A percentile compares a stretch with the other conserved stretches of the same genome.
Conservation (phyloP, 2,329 filamentous ascomycete genomes). For the Alternaria solani region DNA sequence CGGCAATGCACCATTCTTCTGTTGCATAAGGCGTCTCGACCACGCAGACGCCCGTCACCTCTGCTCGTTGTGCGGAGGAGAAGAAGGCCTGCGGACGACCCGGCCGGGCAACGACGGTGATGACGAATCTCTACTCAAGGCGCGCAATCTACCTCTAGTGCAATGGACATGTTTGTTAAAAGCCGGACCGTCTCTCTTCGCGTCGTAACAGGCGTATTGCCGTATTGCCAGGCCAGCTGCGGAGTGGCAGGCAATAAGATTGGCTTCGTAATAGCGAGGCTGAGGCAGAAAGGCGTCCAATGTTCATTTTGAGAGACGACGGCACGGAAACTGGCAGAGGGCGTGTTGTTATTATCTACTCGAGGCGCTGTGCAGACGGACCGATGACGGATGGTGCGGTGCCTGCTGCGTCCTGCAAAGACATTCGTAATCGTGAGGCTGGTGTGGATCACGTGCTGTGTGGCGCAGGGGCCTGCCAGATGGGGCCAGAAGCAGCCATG, state of each 20-base stretch:
- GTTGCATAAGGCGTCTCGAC: conserved; percentile 22
- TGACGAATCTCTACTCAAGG: conserved; percentile 23
- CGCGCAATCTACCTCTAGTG: conserved; percentile 20
- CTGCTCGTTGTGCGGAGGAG: not conserved
- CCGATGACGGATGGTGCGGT: not conserved
- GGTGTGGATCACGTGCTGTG: conserved; percentile 22
- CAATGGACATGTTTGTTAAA: not conserved
- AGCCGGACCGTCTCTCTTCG: conserved; percentile 11
- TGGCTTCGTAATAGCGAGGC: conserved; percentile 21
- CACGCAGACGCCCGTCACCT: conserved; percentile 1
- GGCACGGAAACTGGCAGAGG: not conserved
- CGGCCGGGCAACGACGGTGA: conserved; percentile 8
- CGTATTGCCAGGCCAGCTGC: conserved; percentile 31
- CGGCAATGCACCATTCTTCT: conserved; percentile 14
- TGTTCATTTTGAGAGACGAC: not conserved
- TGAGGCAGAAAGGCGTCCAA: not conserved
- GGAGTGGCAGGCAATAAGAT: not conserved
- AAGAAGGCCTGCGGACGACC: not conserved
- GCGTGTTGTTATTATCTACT: not conserved
- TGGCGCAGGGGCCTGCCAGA: conserved; percentile 18
- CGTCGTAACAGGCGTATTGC: conserved; percentile 6
- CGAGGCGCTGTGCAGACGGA: conserved; percentile 1
- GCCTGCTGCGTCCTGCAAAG: not conserved
- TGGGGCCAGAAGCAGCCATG: conserved; percentile 10
- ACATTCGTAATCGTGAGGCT: conserved; percentile 4